phyloP scores from a whole-genome alignment of 495 filamentous ascomycete genomes.

The Sordaria brevicollis region DNA sequence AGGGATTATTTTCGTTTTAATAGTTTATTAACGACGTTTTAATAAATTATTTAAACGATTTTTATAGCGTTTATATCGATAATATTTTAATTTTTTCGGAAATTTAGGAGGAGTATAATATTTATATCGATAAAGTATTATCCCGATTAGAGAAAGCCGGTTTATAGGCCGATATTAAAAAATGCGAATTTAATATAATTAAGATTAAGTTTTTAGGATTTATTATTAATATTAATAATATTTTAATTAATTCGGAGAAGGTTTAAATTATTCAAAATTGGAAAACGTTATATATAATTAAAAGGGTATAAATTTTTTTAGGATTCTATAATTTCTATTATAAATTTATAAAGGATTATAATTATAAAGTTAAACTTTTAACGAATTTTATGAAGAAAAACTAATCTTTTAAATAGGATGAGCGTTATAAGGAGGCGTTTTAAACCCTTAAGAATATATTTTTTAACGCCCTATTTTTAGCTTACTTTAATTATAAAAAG shows the following conservation, averaged over 20 bases:
- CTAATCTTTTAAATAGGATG: too few relatives aligned
- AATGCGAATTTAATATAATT: constrained; percentile 18
- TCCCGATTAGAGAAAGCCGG: constrained; percentile 2
- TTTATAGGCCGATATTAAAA: constrained; percentile 17
- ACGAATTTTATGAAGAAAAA: too few relatives aligned
- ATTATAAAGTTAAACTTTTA: too few relatives aligned
- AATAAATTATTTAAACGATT: constrained; percentile 6
- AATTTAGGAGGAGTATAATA: background rate
- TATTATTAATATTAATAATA: constrained; percentile 9
- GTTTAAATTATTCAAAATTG: background rate
- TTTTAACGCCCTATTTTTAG: too few relatives aligned
- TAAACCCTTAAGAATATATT: too few relatives aligned
- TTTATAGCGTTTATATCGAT: constrained; percentile 6
- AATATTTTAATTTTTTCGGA: constrained; percentile 1
- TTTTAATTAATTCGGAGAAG: background rate
- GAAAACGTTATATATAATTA: too few relatives aligned
- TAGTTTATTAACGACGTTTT: constrained; percentile 22
- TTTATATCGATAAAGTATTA: constrained; percentile 3
- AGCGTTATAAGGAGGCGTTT: too few relatives aligned
- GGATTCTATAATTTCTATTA: too few relatives aligned
- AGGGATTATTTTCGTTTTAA: constrained; percentile 18
- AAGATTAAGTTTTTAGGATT: constrained; percentile 16
- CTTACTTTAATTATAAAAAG: too few relatives aligned
- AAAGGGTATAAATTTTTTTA: too few relatives aligned
- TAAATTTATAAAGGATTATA: too few relatives aligned